Evolutionary conservation across 116 monocot species (phyloP), one percentile per base, ranked within the genome.

Genomic region (Phalaenopsis hybrid): DNA sequence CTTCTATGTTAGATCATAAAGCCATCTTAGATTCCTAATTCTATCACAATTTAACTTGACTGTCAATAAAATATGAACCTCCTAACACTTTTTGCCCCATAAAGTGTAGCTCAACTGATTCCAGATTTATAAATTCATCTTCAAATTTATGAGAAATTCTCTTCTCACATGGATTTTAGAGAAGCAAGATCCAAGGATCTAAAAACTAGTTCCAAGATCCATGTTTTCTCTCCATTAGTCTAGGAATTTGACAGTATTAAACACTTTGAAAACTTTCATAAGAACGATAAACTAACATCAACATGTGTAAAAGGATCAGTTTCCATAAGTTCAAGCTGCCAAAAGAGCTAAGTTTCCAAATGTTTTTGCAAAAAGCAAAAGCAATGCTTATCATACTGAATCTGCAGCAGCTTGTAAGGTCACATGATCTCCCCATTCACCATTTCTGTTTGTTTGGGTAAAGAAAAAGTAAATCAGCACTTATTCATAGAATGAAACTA

Each of bases 351-450:
- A 48, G 75, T 65, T 18, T 4, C 18, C 18, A 28, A 31, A n/a
- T 2, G 0, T 67, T 44, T 55, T 16, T 4, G 18, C 41, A 77
- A 74, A 48, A 84, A 76, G 78, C 57, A 15, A 44, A 57, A 74
- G 45, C 44, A 45, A 72, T 43, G 45, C 8, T 57, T 65, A 84
- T 18, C 78, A 80, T 91, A 94, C 93, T 28, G 85, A 89, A 86
- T 94, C 93, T 34, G 94, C 89, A 85, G 94, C 94, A 84, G 93
- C 95, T 83, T 95, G 95, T 76, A 95, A 89, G 28, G 95, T 95
- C 9, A 95, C 95, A 83, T 95, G 95, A 72, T 95, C 95, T 34
- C 95, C 95, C 95, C 95, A 95, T 84, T 92, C 95, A 20, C 95
- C 95, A 59, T 37, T 84, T 80, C 95, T 93, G 82, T 48, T 82